These are phyloP conservation scores for Nepenthes mirabilis DNA, from an alignment of 148 eudicot genomes.

Conservation along the genomic window DNA sequence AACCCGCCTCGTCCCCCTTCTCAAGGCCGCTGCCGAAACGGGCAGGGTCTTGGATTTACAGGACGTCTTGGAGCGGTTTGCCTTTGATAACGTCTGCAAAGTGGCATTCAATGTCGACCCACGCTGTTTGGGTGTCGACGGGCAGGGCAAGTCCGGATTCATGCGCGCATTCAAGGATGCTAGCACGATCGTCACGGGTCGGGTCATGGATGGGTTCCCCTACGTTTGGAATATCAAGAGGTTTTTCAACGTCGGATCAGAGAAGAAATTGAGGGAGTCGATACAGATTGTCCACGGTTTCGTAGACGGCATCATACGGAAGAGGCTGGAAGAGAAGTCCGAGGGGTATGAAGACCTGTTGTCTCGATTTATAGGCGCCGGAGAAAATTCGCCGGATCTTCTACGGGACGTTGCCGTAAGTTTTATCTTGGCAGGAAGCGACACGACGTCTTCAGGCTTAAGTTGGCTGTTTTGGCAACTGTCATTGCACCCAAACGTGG, in stretches of 20 bases:
- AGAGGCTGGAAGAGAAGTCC: constrained; percentile 27
- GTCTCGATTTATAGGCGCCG: constrained; percentile 3
- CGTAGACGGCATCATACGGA: constrained; percentile 42
- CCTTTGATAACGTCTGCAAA: constrained; percentile 57
- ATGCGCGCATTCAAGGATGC: constrained; percentile 63
- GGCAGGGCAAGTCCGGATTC: constrained; percentile 30
- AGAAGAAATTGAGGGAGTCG: constrained; percentile 29
- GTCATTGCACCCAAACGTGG: constrained; percentile 3
- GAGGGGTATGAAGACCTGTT: constrained; percentile 18
- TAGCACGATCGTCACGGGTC: constrained; percentile 31
- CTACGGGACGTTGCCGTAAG: constrained; percentile 7
- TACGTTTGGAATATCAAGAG: constrained; percentile 24
- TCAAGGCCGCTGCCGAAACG: constrained; percentile 13
- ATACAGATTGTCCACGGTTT: constrained; percentile 41
- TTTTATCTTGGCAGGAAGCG: constrained; percentile 14
- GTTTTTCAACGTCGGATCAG: constrained; percentile 38
- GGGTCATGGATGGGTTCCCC: constrained; percentile 42
- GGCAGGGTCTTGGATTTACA: constrained; percentile 42
- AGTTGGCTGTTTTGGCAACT: constrained; percentile 15
- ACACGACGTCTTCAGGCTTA: constrained; percentile 11
- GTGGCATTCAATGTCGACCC: constrained; percentile 70
- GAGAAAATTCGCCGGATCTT: constrained; percentile 4
- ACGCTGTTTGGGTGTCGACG: constrained; percentile 35
- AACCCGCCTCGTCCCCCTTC: constrained; percentile 17
- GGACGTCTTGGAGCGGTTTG: constrained; percentile 51